phyloP scores from a whole-genome alignment of 2,329 filamentous ascomycete genomes.

The Claviceps capensis region DNA sequence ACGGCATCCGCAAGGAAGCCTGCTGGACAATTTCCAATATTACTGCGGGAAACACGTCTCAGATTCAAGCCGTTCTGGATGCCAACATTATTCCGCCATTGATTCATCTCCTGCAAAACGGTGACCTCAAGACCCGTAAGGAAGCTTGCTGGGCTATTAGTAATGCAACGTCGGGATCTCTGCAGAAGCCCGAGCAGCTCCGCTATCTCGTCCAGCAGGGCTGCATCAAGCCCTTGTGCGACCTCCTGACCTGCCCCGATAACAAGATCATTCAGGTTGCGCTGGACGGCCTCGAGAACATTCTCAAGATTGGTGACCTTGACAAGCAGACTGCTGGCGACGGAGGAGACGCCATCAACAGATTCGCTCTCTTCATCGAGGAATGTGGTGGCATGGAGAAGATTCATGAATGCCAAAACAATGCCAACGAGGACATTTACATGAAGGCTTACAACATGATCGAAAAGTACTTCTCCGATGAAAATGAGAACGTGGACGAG shows the following conservation, averaged over 20 bases:
- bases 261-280: slow-evolving; percentile 99
- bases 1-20: slow-evolving; percentile 96
- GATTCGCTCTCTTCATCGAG: slow-evolving; percentile 95
- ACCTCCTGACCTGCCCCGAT: slow-evolving; percentile 88
- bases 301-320: slow-evolving; percentile 97
- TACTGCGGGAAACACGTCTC: slow-evolving; percentile 91
- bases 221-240: slow-evolving; percentile 94
- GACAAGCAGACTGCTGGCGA: slow-evolving; percentile 83
- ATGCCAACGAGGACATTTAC: slow-evolving; percentile 99
- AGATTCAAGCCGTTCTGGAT: slow-evolving; percentile 94
- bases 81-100: slow-evolving; percentile 93
- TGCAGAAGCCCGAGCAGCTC: slow-evolving; percentile 98
- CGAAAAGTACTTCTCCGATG: slow-evolving; percentile 99
- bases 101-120: slow-evolving; percentile 90
- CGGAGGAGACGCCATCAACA: slow-evolving; percentile 72
- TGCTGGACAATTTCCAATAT: slow-evolving; percentile 99
- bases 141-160: slow-evolving; percentile 99
- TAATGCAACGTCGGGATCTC: slow-evolving; percentile 90
- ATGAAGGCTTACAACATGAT: slow-evolving; percentile 99
- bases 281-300: slow-evolving; percentile 95
- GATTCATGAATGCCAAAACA: slow-evolving; percentile 99
- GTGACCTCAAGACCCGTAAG: slow-evolving; percentile 97
- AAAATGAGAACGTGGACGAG: slow-evolving; percentile 86
- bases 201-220: slow-evolving; percentile 86
- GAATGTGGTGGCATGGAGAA: slow-evolving; percentile 99